Evolutionary conservation across 2,329 filamentous ascomycete species (phyloP).

Genomic region (Myrmaecium sp.): DNA sequence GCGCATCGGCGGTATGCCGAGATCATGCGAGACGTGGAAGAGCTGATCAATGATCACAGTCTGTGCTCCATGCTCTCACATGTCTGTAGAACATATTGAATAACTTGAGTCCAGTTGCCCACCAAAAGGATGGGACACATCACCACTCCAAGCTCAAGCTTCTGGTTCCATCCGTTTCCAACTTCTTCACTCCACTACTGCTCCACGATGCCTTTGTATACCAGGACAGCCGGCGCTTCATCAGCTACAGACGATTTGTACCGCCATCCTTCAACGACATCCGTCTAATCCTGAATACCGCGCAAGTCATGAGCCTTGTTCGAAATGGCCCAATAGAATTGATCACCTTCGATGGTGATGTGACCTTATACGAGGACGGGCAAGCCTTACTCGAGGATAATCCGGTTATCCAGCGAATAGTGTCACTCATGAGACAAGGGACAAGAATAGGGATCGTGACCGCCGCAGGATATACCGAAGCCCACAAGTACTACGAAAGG

Average conservation of each 20-base stretch:
- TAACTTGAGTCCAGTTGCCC: slow-evolving; percentile 37
- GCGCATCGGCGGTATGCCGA: slow-evolving; percentile 83
- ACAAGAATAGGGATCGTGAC: slow-evolving; percentile 91
- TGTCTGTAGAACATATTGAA: slow-evolving; percentile 1
- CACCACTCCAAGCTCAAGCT: slow-evolving; percentile 81
- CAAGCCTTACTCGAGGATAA: slow-evolving; percentile 58
- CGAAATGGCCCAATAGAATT: slow-evolving; percentile 57
- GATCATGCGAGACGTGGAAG: slow-evolving; percentile 86
- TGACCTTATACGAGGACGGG: slow-evolving; percentile 79
- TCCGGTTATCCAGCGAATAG: slow-evolving; percentile 53
- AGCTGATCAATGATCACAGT: slow-evolving; percentile 87
- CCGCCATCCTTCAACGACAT: slow-evolving; percentile 96
- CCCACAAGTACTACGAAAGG: slow-evolving; percentile 69
- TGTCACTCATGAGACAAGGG: slow-evolving; percentile 56
- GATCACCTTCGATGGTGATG: slow-evolving; percentile 93
- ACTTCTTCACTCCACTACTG: slow-evolving; percentile 77
- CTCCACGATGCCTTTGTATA: slow-evolving; percentile 82
- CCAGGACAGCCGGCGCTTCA: slow-evolving; percentile 72
- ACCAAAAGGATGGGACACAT: slow-evolving; percentile 46
- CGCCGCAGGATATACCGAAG: slow-evolving; percentile 84
- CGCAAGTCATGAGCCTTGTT: slow-evolving; percentile 83
- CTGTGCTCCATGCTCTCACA: slow-evolving; percentile 10
- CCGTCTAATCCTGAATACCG: slow-evolving; percentile 80
- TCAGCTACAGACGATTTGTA: slow-evolving; percentile 82
- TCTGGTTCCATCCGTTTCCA: slow-evolving; percentile 79